Conservation (phyloP, 768 basidiomycete species). For the Imleria badia region DNA sequence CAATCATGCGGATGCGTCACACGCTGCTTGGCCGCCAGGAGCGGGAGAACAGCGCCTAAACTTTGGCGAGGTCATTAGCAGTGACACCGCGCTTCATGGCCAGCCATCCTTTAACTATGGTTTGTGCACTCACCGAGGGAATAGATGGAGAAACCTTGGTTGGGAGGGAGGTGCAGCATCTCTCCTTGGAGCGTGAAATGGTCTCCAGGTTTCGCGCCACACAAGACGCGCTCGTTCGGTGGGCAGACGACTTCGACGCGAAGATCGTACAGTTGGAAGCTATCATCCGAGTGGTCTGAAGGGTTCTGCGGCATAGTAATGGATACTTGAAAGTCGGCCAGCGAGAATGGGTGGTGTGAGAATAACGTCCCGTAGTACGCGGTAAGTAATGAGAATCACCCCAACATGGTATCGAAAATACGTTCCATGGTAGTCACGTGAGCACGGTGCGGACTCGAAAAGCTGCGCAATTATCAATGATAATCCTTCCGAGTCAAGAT, state of each 20-base stretch:
- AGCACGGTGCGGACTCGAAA: too few relatives aligned
- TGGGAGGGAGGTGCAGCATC: slow-evolving; percentile 58
- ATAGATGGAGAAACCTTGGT: slow-evolving; percentile 69
- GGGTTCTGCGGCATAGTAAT: neutral
- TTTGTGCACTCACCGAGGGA: slow-evolving; percentile 45
- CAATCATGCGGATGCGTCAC: slow-evolving; percentile 55
- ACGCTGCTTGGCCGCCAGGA: slow-evolving; percentile 70
- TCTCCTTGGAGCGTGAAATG: slow-evolving; percentile 63
- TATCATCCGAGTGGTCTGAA: slow-evolving; percentile 31
- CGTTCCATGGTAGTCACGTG: too few relatives aligned
- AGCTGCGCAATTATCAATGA: too few relatives aligned
- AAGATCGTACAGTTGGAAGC: slow-evolving; percentile 63
- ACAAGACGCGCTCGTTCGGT: slow-evolving; percentile 53
- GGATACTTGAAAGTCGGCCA: too few relatives aligned
- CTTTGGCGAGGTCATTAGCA: neutral
- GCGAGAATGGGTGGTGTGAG: too few relatives aligned
- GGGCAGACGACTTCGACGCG: slow-evolving; percentile 63
- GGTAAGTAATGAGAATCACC: too few relatives aligned
- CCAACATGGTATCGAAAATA: too few relatives aligned
- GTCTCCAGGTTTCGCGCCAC: slow-evolving; percentile 65
- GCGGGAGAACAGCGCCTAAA: slow-evolving; percentile 59
- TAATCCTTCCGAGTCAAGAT: too few relatives aligned
- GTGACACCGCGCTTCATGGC: neutral
- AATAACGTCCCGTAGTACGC: too few relatives aligned
- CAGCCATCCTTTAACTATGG: too few relatives aligned